Conservation (phyloP, 2,329 filamentous ascomycete genomes). For the Teratosphaeria gauchensis region DNA sequence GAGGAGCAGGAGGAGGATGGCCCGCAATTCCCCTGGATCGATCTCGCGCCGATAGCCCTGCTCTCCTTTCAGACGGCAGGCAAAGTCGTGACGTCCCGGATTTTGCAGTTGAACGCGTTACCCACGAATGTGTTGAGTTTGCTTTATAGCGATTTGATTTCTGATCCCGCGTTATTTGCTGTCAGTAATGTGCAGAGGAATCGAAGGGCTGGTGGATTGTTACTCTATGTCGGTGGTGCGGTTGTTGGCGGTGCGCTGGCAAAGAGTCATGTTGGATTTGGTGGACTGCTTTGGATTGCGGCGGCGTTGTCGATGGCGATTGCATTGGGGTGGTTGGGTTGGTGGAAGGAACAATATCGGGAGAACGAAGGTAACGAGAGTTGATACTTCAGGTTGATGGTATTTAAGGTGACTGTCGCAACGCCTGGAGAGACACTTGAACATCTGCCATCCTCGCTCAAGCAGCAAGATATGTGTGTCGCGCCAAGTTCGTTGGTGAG, state of each 20-base stretch:
- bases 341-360: constrained; percentile 22
- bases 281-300: constrained; percentile 39
- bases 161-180: constrained; percentile 45
- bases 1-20: no score
- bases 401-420: background rate
- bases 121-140: constrained; percentile 71
- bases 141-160: constrained; percentile 68
- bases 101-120: constrained; percentile 57
- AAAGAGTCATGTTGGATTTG: constrained; percentile 40
- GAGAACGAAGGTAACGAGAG: background rate
- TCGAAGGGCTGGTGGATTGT: constrained; percentile 38
- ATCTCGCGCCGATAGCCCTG: constrained; percentile 56
- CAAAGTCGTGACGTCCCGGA: constrained; percentile 61
- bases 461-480: no score
- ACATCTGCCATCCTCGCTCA: no score
- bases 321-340: constrained; percentile 29
- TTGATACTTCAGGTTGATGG: no score
- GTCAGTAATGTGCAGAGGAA: constrained; percentile 41
- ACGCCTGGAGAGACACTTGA: no score
- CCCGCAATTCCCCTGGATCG: constrained; percentile 20
- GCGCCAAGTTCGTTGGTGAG: no score
- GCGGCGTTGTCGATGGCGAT: constrained; percentile 26
- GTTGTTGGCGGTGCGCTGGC: constrained; percentile 45
- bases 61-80: constrained; percentile 67
- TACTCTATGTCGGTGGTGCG: constrained; percentile 41